A percentile compares a stretch with the other conserved stretches of the same genome.
Evolutionary conservation across 2,329 filamentous ascomycete species (phyloP).

Genomic region (Parastagonospora avenae): DNA sequence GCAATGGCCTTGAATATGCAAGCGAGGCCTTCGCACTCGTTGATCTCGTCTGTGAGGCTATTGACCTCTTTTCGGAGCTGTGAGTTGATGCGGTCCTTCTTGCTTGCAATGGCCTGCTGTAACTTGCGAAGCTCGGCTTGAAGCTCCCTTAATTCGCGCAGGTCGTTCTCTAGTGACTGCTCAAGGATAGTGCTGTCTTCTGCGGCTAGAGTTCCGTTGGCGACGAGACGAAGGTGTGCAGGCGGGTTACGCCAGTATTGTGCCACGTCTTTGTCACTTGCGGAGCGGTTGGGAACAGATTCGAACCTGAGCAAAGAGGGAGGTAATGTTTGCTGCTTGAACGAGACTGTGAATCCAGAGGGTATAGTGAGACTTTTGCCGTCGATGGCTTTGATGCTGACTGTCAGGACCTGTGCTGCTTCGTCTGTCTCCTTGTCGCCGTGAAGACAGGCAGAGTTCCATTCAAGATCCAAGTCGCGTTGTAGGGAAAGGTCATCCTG

Average conservation of each 20-base stretch:
- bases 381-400: conserved; percentile 48
- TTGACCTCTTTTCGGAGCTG: conserved; percentile 36
- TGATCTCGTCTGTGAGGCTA: conserved; percentile 46
- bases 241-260: conserved; percentile 47
- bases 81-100: conserved; percentile 42
- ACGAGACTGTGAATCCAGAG: conserved; percentile 48
- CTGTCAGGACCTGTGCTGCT: conserved; percentile 46
- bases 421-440: conserved; percentile 31
- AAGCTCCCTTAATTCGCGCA: conserved; percentile 49
- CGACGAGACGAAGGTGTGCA: conserved; percentile 36
- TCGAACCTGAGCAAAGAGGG: conserved; percentile 45
- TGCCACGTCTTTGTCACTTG: conserved; percentile 30
- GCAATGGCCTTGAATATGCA: conserved; percentile 50
- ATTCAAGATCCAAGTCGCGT: conserved; percentile 46
- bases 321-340: conserved; percentile 45
- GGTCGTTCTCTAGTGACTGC: conserved; percentile 44
- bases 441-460: conserved; percentile 48
- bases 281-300: conserved; percentile 37
- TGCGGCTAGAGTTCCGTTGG: conserved; percentile 7
- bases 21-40: conserved; percentile 50
- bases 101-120: conserved; percentile 42
- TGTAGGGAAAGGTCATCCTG: conserved; percentile 41
- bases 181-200: conserved; percentile 8
- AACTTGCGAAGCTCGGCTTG: conserved; percentile 46
- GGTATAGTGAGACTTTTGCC: conserved; percentile 35